Evolutionary conservation across 768 basidiomycete genomes (phyloP), one percentile per base, ranked within the genome.

Genomic region (Russula dissimulans): DNA sequence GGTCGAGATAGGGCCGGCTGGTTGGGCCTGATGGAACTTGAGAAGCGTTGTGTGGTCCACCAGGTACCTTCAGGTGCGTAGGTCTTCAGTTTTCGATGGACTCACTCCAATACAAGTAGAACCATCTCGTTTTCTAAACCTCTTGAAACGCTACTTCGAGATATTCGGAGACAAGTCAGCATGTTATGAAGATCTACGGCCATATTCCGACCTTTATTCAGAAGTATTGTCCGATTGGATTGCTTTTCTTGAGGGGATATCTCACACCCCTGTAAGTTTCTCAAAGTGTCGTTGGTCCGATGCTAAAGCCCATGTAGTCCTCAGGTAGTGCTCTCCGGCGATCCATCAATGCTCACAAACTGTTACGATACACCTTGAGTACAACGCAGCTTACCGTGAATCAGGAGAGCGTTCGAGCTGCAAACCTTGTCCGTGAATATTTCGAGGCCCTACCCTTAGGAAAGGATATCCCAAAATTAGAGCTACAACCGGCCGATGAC

Each of bases 401-500:
- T 61, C 73, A 73, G 29, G 91, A 94, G 71, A 69, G 71, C 3
- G 66, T 71, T 15, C 77, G 80, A 12, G 83, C 81, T 15, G 68
- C 72, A 22, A 69, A 77, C 34, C 89, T 85, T 67, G 72, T 80
- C 8, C 71, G 75, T 62, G 77, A 80, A 56, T 95, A 94, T 69
- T 72, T 88, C 34, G 76, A 81, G 4, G 86, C 80, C 17, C 77
- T 95, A 32, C 75, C 79, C 18, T 74, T 92, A 3, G 91, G 91
- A 48, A 72, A 75, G 44, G 74, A 79, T 53, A 77, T 95, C 18
- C 81, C 85, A 8, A 69, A 76, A 4, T 88, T 90, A 0, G 94
- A 95, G 66, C 76, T 94, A 29, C 94, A 95, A 68, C 89, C 87
- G 17, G 88, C 83, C 1, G 94, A 97, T 66, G 94, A 95, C 67